Percentiles rank a stretch among this genome's conserved stretches.
Conservation (phyloP, 768 basidiomycete genomes). For the Boletus sp. region DNA sequence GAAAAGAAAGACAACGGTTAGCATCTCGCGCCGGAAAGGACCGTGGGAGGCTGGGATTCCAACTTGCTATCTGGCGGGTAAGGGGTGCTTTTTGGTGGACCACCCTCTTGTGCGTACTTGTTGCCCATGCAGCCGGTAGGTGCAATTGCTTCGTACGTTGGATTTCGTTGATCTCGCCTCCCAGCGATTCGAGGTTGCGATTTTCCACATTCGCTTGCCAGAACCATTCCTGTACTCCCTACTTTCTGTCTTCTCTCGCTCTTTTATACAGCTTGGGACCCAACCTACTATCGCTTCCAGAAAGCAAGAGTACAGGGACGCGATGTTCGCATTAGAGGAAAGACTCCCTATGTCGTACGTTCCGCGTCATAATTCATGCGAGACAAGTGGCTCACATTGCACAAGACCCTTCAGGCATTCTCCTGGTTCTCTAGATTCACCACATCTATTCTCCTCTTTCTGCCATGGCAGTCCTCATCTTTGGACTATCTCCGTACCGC, state of each 20-base stretch:
- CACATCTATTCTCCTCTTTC: constrained; percentile 44
- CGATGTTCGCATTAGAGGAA: constrained; percentile 64
- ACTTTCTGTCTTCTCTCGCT: constrained; percentile 54
- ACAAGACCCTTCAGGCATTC: constrained; percentile 55
- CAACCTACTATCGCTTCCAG: constrained; percentile 62
- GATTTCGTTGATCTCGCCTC: neutral
- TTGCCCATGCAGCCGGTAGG: constrained; percentile 48
- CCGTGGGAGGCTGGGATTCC: constrained; percentile 42
- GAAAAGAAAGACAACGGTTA: constrained; percentile 55
- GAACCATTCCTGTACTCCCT: constrained; percentile 44
- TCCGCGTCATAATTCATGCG: neutral
- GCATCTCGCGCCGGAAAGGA: constrained; percentile 40
- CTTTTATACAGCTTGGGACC: constrained; percentile 84
- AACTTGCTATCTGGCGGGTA: constrained; percentile 63
- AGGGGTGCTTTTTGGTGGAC: constrained; percentile 65
- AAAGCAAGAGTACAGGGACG: constrained; percentile 68
- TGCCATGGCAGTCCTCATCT: constrained; percentile 40
- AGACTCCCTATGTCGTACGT: constrained; percentile 59
- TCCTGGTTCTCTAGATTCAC: constrained; percentile 56
- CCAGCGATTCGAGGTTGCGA: constrained; percentile 21
- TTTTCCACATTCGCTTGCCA: constrained; percentile 16
- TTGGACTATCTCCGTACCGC: constrained; percentile 38
- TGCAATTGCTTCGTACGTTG: neutral
- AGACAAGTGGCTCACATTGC: neutral
- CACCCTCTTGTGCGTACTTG: constrained; percentile 42